These are phyloP conservation scores for Aspergillus sclerotialis DNA, from an alignment of 2,329 filamentous ascomycete species.

Conservation along the genomic window DNA sequence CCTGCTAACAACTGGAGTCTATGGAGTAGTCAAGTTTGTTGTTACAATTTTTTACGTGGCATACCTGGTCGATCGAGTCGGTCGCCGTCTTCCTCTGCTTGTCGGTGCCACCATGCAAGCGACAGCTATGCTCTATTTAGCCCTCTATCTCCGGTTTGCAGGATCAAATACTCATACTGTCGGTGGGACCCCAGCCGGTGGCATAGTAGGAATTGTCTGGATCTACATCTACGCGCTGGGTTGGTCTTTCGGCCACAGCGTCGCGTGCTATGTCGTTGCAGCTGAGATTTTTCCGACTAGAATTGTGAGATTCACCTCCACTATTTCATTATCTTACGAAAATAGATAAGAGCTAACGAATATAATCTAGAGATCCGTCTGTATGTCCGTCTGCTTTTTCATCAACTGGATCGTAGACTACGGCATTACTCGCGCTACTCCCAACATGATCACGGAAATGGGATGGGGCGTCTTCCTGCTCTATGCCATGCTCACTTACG, in stretches of 20 bases:
- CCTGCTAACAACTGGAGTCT: constrained; percentile 33
- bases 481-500: constrained; percentile 29
- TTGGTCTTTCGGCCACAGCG: constrained; percentile 23
- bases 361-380: constrained; percentile 15
- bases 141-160: constrained; percentile 29
- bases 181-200: constrained; percentile 30
- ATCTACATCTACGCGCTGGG: constrained; percentile 27
- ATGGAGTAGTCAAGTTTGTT: constrained; percentile 28
- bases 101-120: constrained; percentile 24
- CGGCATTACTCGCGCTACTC: constrained; percentile 23
- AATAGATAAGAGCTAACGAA: neutral
- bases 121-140: constrained; percentile 26
- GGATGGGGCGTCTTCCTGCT: constrained; percentile 32
- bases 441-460: constrained; percentile 30
- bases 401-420: constrained; percentile 26
- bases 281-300: constrained; percentile 23
- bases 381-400: constrained; percentile 23
- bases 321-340: neutral
- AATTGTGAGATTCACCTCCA: constrained; percentile 13
- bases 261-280: constrained; percentile 21
- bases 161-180: constrained; percentile 17
- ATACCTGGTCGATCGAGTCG: constrained; percentile 27
- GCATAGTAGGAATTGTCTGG: constrained; percentile 35
- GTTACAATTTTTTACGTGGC: constrained; percentile 26
- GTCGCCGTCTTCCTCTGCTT: constrained; percentile 23